Percentiles rank a stretch among this genome's conserved stretches.
These are phyloP conservation scores for Sisymbrium irio DNA, from an alignment of 345 rosid genomes.

Conservation along the genomic window DNA sequence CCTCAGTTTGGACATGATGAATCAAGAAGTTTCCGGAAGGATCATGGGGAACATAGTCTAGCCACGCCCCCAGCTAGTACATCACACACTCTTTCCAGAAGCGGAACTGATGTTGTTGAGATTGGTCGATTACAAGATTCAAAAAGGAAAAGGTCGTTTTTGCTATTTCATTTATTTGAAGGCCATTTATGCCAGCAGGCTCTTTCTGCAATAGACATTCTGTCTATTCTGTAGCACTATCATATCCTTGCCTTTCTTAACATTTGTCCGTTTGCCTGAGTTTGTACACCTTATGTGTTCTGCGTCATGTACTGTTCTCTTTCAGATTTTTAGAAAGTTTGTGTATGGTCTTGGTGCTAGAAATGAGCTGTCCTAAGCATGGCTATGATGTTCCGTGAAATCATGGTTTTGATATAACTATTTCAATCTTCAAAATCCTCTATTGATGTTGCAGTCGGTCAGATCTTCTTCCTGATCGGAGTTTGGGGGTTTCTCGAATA, in stretches of 20 bases:
- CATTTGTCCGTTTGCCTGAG: neutral
- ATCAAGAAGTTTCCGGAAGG: conserved; percentile 36
- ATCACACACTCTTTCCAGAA: conserved; percentile 57
- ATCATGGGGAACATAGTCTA: conserved; percentile 40
- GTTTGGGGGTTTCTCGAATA: conserved; percentile 29
- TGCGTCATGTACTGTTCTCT: conserved; percentile 24
- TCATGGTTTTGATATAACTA: conserved; percentile 12
- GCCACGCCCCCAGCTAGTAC: conserved; percentile 42
- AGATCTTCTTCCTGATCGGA: conserved; percentile 30
- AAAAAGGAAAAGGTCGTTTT: conserved; percentile 51
- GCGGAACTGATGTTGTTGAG: conserved; percentile 53
- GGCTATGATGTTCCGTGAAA: conserved; percentile 1
- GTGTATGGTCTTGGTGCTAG: conserved; percentile 9
- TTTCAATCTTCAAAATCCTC: neutral
- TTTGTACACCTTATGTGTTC: neutral
- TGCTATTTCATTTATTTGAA: conserved; percentile 38
- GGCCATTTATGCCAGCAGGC: conserved; percentile 32
- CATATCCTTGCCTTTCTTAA: conserved; percentile 1
- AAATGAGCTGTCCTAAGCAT: conserved; percentile 7
- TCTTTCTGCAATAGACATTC: conserved; percentile 35
- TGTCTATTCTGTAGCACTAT: conserved; percentile 9
- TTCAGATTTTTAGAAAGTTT: conserved; percentile 2
- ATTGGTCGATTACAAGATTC: conserved; percentile 55
- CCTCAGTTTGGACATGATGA: conserved; percentile 47
- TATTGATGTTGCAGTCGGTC: conserved; percentile 33